These are phyloP conservation scores for Trichoderma oligosporum DNA, from an alignment of 2,329 filamentous ascomycete species.

Conservation along the genomic window DNA sequence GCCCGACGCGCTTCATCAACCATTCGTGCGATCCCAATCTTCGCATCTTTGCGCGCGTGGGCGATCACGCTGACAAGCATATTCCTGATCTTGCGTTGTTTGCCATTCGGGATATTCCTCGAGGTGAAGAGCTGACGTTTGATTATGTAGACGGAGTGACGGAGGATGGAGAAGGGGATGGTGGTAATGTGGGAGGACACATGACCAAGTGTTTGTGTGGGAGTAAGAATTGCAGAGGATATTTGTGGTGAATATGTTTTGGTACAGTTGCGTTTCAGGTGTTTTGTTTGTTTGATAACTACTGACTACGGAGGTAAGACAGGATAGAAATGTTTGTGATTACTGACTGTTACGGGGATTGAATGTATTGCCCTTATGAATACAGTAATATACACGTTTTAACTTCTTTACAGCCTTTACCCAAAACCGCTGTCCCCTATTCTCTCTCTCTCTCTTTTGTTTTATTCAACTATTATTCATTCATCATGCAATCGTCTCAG, in stretches of 20 bases:
- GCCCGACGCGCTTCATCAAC: conserved; percentile 77
- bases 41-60: conserved; percentile 73
- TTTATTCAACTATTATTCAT: neutral
- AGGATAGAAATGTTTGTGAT: too few relatives aligned
- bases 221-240: conserved; percentile 63
- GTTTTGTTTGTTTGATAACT: too few relatives aligned
- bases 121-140: conserved; percentile 70
- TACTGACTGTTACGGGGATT: too few relatives aligned
- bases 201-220: conserved; percentile 62
- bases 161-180: conserved; percentile 43
- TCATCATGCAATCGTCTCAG: conserved; percentile 12
- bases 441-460: neutral
- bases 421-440: neutral
- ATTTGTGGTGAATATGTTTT: conserved; percentile 59
- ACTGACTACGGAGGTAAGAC: too few relatives aligned
- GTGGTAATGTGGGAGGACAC: conserved; percentile 41
- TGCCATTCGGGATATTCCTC: conserved; percentile 61
- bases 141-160: conserved; percentile 70
- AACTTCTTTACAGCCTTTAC: conserved; percentile 5
- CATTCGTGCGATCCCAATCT: conserved; percentile 78
- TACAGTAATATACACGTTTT: conserved; percentile 13
- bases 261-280: too few relatives aligned
- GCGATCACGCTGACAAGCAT: conserved; percentile 69
- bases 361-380: too few relatives aligned
- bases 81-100: conserved; percentile 77